These are phyloP conservation scores for Wickerhamomyces rabaulensis DNA, from an alignment of 805 yeast species.

Conservation along the genomic window DNA sequence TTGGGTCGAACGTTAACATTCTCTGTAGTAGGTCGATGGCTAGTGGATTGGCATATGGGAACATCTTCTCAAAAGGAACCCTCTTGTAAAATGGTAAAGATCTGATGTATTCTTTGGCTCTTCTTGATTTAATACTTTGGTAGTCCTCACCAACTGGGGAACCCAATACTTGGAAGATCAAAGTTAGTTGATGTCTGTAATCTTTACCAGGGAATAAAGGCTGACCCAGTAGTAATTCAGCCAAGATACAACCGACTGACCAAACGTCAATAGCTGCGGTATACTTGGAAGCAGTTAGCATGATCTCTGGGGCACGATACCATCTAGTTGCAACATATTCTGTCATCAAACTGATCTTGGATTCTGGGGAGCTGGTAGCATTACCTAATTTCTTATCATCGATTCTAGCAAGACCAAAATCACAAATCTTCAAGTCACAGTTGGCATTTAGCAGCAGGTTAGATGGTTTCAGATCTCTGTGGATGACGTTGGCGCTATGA, in stretches of 20 bases:
- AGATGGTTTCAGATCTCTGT: constrained; percentile 88
- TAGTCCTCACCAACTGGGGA: constrained; percentile 82
- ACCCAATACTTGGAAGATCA: constrained; percentile 81
- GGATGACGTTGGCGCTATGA: constrained; percentile 92
- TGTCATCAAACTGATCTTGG: constrained; percentile 79
- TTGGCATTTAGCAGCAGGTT: constrained; percentile 83
- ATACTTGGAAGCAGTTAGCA: constrained; percentile 90
- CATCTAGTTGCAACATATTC: constrained; percentile 97
- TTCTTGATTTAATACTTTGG: constrained; percentile 63
- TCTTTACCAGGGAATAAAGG: constrained; percentile 94
- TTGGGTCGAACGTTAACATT: constrained; percentile 79
- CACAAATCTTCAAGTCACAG: constrained; percentile 92
- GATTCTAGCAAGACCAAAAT: constrained; percentile 79
- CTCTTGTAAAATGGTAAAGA: constrained; percentile 69
- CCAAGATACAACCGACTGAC: constrained; percentile 95
- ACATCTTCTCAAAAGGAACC: constrained; percentile 42
- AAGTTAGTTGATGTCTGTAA: constrained; percentile 83
- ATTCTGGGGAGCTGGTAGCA: constrained; percentile 48
- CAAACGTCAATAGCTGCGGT: constrained; percentile 94
- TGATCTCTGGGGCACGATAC: constrained; percentile 97
- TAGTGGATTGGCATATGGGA: constrained; percentile 52
- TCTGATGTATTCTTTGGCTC: constrained; percentile 86
- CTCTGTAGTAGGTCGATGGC: constrained; percentile 66
- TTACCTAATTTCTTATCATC: constrained; percentile 21
- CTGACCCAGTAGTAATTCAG: constrained; percentile 79